phyloP scores from a whole-genome alignment of 2,329 filamentous ascomycete species.

The Ophiostoma piceae region DNA sequence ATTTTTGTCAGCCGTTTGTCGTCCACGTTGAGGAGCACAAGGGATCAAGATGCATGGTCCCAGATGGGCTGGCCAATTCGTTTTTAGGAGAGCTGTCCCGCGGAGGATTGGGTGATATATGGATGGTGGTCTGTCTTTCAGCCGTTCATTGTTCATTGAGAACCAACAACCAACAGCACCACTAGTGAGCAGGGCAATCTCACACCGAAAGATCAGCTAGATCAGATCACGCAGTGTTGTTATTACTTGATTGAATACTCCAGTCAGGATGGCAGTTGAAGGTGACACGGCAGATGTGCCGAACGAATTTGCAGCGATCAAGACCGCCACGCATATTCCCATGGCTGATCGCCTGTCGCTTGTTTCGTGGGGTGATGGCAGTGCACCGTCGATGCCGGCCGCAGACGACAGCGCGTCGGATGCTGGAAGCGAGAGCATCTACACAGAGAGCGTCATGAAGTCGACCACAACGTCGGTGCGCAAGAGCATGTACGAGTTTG shows the following conservation, averaged over 20 bases:
- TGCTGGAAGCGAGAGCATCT: not conserved
- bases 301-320: not conserved
- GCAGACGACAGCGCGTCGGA: slow-evolving; percentile 18
- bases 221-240: no score
- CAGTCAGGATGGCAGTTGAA: not conserved
- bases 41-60: no score
- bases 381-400: slow-evolving; percentile 19
- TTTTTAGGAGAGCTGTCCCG: no score
- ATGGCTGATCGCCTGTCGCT: slow-evolving; percentile 22
- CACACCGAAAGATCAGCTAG: no score
- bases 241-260: not conserved
- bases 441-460: not conserved
- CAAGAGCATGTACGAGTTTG: slow-evolving; percentile 24
- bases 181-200: no score
- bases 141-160: no score
- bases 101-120: no score
- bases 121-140: no score
- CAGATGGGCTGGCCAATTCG: no score
- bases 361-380: slow-evolving; percentile 24
- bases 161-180: no score
- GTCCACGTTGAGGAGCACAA: no score
- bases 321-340: slow-evolving; percentile 18
- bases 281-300: not conserved
- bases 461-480: slow-evolving; percentile 19
- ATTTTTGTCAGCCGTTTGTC: no score